Evolutionary conservation across 495 filamentous ascomycete species (phyloP), one percentile per base, ranked within the genome.

Genomic region (Penicillium fimorum): DNA sequence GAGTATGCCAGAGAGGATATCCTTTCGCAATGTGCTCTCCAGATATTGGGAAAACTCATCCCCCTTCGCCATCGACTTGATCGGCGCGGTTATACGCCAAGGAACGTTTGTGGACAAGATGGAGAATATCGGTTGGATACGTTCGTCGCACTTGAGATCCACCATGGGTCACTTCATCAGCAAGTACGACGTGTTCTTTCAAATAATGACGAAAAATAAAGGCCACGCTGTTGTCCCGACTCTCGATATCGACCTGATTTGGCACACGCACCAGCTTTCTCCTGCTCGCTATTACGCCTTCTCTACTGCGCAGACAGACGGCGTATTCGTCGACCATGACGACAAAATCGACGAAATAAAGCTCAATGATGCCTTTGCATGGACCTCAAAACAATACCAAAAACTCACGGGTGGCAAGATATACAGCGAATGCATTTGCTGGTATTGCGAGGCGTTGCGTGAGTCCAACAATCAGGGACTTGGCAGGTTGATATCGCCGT

Each of bases 361-460:
- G 20, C 77, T 95, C 27, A 82, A 79, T 46, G 71, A 72, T 13
- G 77, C 78, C 41, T 93, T 95, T 59, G 83, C 84, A 64, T 90
- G 87, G 85, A 96, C 92, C 0, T 82, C 75, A 67, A 86, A 84
- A 61, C 70, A 64, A 11, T 96, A 91, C 67, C 78, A 86, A 60
- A 82, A 85, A 33, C 58, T 67, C 38, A 75, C 70, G 17, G 85
- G 77, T 61, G 73, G 76, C 8, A 80, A 87, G 55, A 79, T 88
- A 25, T 96, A 94, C 69, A 87, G 81, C 29, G 87, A 90, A 69
- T 96, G 91, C 65, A 91, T 85, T 4, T 96, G 91, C 71, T 96
- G 91, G 90, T 92, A 91, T 67, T 96, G 91, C 73, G 90, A 94
- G 76, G 83, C 86, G 6, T 30, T 50, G 11, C 47, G 47, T 4